phyloP scores from a whole-genome alignment of 208 protist species.

The Leishmania lainsoni region DNA sequence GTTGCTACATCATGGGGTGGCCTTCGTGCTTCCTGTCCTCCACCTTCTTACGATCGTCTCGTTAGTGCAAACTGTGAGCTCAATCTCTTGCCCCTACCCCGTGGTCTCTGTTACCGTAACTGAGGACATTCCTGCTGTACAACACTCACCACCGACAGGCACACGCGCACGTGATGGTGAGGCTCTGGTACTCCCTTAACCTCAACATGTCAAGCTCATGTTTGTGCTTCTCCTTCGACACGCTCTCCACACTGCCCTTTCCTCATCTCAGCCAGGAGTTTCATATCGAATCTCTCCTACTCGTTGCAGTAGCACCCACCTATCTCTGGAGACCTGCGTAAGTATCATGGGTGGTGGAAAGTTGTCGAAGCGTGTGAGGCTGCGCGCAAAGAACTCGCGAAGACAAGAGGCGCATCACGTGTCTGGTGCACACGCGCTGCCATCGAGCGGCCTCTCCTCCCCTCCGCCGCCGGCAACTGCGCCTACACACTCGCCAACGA shows the following conservation, averaged over 20 bases:
- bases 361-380: conserved; percentile 29
- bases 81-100: not conserved
- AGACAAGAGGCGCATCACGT: conserved; percentile 6
- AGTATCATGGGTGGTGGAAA: conserved; percentile 25
- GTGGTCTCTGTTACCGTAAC: not conserved
- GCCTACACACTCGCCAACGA: not conserved
- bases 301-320: not conserved
- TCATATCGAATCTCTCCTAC: not conserved
- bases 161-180: not conserved
- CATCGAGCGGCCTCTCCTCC: not conserved
- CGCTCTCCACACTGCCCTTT: not conserved
- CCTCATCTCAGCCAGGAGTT: not conserved
- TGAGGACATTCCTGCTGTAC: not conserved
- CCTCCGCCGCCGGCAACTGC: not conserved
- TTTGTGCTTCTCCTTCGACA: not conserved
- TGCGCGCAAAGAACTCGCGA: conserved; percentile 22
- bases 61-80: not conserved
- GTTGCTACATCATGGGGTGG: not conserved
- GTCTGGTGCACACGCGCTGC: not conserved
- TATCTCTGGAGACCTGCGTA: not conserved
- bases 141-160: not conserved
- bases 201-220: no score
- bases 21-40: not conserved
- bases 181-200: not conserved
- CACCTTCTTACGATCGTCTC: not conserved